Conservation (phyloP, 164 flowering plant species). For the Annona squamosa region DNA sequence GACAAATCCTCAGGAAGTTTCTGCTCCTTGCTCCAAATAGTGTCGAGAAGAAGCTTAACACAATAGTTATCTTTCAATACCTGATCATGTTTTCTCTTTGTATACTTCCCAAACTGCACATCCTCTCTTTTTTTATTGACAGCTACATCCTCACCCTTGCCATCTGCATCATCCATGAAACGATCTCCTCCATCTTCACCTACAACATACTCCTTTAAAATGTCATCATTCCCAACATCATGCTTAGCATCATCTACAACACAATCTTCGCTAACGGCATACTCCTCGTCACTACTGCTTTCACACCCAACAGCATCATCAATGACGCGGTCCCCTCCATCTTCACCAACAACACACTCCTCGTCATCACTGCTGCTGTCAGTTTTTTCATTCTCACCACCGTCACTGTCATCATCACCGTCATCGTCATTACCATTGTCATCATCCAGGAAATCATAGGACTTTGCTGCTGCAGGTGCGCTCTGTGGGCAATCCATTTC, state of each 20-base stretch:
- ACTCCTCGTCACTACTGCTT: neutral
- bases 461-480: neutral
- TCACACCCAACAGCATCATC: neutral
- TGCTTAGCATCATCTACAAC: neutral
- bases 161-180: neutral
- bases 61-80: constrained; percentile 10
- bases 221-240: neutral
- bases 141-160: neutral
- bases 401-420: neutral
- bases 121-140: neutral
- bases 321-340: neutral
- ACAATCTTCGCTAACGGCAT: neutral
- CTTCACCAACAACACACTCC: constrained; percentile 4
- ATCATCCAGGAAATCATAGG: neutral
- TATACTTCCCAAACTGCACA: constrained; percentile 3
- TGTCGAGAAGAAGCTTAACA: constrained; percentile 25
- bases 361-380: neutral
- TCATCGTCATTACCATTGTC: neutral
- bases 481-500: constrained; percentile 3
- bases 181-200: neutral
- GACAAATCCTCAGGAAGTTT: constrained; percentile 12
- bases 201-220: neutral
- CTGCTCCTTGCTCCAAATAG: constrained; percentile 27
- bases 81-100: constrained; percentile 11
- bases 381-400: constrained; percentile 1